phyloP scores from a whole-genome alignment of 768 basidiomycete genomes.

The Russula earlei region DNA sequence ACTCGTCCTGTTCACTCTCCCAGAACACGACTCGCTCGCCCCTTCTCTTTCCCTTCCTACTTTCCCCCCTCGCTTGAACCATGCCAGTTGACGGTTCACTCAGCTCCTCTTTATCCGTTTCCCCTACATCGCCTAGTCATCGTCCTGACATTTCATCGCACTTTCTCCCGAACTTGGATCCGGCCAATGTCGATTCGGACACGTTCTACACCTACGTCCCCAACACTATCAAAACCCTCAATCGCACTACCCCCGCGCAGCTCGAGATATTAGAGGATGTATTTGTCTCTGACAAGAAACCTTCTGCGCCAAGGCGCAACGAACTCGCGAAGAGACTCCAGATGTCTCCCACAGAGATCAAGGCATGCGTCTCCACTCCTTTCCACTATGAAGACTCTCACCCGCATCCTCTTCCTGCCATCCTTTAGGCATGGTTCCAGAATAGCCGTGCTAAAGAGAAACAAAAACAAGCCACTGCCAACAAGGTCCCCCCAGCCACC shows the following conservation, averaged over 20 bases:
- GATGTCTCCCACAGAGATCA: conserved; percentile 92
- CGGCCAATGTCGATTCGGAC: conserved; percentile 64
- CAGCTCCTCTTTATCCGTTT: background rate
- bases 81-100: conserved; percentile 11
- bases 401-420: conserved; percentile 6
- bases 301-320: conserved; percentile 72
- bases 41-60: background rate
- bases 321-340: conserved; percentile 71
- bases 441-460: conserved; percentile 87
- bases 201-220: conserved; percentile 84
- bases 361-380: conserved; percentile 44
- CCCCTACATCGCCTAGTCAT: conserved; percentile 1
- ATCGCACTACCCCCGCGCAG: conserved; percentile 81
- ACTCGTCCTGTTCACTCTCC: too few species aligned
- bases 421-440: conserved; percentile 76
- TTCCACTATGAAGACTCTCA: background rate
- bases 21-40: too few species aligned
- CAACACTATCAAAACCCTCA: conserved; percentile 90
- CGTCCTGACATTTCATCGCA: conserved; percentile 36
- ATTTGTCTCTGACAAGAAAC: conserved; percentile 86
- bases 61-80: background rate
- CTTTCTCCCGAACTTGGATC: conserved; percentile 48
- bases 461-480: conserved; percentile 26
- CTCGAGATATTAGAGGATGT: conserved; percentile 82
- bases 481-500: background rate